These are phyloP conservation scores for Populus hybrid DNA, from an alignment of 441 rosid genomes.

Conservation along the genomic window DNA sequence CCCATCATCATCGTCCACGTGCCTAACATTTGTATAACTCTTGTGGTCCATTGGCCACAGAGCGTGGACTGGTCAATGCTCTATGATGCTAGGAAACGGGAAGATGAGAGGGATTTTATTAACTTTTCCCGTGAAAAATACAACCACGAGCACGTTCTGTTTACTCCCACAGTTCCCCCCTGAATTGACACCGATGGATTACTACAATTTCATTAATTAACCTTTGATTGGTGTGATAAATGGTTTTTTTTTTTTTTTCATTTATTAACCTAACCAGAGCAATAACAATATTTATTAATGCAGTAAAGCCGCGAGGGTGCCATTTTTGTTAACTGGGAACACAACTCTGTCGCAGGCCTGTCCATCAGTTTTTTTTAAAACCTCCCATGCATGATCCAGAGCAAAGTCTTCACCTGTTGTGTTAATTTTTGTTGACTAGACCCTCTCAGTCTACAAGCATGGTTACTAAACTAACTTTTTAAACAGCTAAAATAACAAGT, in stretches of 20 bases:
- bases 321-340: no score
- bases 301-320: no score
- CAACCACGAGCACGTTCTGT: slow-evolving; percentile 7
- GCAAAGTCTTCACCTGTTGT: background rate
- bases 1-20: slow-evolving; percentile 11
- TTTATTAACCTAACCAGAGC: no score
- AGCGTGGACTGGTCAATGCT: background rate
- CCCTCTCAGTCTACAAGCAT: no score
- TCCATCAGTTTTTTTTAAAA: no score
- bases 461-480: no score
- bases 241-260: no score
- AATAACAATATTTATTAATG: no score
- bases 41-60: slow-evolving; percentile 6
- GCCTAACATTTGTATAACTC: background rate
- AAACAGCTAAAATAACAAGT: no score
- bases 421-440: no score
- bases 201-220: background rate
- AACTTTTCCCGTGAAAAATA: slow-evolving; percentile 20
- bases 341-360: no score
- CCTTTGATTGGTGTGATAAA: no score
- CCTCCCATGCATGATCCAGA: background rate
- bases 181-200: background rate
- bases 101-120: background rate
- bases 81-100: background rate
- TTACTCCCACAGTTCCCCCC: background rate